phyloP scores from a whole-genome alignment of 345 rosid genomes.

The Brassica napus region DNA sequence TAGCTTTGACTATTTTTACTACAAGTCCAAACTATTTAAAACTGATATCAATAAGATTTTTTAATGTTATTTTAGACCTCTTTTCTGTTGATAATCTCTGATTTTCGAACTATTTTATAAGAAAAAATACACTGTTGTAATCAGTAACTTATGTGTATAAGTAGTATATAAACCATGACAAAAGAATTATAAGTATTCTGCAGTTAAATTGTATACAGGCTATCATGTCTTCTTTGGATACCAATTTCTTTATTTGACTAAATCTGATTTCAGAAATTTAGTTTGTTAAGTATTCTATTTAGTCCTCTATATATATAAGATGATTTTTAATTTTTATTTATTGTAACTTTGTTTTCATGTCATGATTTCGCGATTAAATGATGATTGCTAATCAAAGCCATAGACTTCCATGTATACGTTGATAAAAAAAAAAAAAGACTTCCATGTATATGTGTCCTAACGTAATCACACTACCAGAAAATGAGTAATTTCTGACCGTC shows the following conservation, averaged over 20 bases:
- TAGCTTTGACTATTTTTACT: conserved; percentile 32
- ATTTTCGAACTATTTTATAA: neutral
- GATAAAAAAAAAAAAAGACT: too few species aligned
- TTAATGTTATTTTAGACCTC: neutral
- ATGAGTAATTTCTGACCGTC: too few species aligned
- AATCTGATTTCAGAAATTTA: neutral
- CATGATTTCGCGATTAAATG: neutral
- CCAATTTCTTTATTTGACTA: conserved; percentile 12
- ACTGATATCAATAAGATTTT: neutral
- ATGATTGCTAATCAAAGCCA: neutral
- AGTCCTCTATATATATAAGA: conserved; percentile 9
- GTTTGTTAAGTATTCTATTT: neutral
- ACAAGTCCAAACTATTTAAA: neutral
- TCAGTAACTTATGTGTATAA: neutral
- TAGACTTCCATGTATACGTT: neutral
- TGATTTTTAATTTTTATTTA: neutral
- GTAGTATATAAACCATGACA: neutral
- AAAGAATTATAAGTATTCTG: conserved; percentile 28
- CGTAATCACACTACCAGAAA: neutral
- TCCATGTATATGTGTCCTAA: neutral
- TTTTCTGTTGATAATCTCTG: neutral
- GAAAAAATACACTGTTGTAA: neutral
- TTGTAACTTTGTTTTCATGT: neutral
- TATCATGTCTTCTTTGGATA: conserved; percentile 24
- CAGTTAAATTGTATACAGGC: conserved; percentile 26